Conservation (phyloP, 1,139 yeast species). For the Yarrowia galli region DNA sequence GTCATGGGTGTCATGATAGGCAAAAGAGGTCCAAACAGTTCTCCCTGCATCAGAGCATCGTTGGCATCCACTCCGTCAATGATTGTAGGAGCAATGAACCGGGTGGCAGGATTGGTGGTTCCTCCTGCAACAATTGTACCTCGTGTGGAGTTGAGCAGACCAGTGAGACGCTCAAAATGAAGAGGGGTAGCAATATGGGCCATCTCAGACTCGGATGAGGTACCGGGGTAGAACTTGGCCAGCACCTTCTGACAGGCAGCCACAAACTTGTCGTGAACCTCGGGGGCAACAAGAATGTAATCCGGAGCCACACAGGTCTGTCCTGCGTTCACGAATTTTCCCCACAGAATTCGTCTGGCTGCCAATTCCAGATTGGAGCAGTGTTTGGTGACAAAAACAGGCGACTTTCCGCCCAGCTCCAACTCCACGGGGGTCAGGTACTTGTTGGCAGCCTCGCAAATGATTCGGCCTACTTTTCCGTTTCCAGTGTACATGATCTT, state of each 20-base stretch:
- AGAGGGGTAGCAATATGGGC: slow-evolving; percentile 52
- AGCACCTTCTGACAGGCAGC: slow-evolving; percentile 56
- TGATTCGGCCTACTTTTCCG: slow-evolving; percentile 73
- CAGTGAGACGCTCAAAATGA: slow-evolving; percentile 56
- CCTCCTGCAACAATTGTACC: slow-evolving; percentile 58
- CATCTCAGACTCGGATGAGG: slow-evolving; percentile 56
- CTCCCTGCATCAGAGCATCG: slow-evolving; percentile 63
- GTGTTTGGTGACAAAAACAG: slow-evolving; percentile 70
- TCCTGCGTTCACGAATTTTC: slow-evolving; percentile 81
- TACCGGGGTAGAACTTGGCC: slow-evolving; percentile 57
- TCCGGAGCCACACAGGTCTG: slow-evolving; percentile 93
- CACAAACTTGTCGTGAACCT: slow-evolving; percentile 62
- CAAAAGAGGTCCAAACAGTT: slow-evolving; percentile 84
- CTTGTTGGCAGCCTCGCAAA: slow-evolving; percentile 84
- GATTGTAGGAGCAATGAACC: slow-evolving; percentile 28
- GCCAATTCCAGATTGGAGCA: slow-evolving; percentile 55
- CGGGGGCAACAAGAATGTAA: slow-evolving; percentile 71
- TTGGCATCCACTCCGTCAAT: slow-evolving; percentile 20
- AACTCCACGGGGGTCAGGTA: slow-evolving; percentile 79
- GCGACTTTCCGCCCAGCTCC: slow-evolving; percentile 95
- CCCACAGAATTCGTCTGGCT: slow-evolving; percentile 79
- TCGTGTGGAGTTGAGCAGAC: slow-evolving; percentile 59
- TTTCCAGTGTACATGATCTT: slow-evolving; percentile 90
- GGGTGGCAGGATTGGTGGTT: slow-evolving; percentile 49
- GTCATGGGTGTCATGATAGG: slow-evolving; percentile 71